Percentiles rank a stretch among this genome's conserved stretches.
Conservation (phyloP, 1,284 basidiomycete genomes). For the Apiotrichum veenhuisii region DNA sequence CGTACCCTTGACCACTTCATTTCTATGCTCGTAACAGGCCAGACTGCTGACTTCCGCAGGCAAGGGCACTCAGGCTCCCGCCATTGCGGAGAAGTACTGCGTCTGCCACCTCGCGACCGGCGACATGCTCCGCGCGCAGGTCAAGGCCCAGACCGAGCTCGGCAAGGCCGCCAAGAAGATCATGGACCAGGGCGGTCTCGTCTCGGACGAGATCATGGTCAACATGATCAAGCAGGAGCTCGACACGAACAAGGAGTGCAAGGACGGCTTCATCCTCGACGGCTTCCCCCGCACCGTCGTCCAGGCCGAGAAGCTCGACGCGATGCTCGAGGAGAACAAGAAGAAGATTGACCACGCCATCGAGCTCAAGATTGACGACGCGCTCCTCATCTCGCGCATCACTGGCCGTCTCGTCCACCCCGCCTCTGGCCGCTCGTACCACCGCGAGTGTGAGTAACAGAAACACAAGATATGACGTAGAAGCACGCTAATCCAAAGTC, state of each 20-base stretch:
- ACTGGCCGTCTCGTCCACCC: conserved; percentile 93
- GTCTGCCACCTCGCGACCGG: conserved; percentile 98
- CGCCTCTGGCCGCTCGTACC: conserved; percentile 83
- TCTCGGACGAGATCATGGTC: conserved; percentile 95
- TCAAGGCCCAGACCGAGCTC: conserved; percentile 77
- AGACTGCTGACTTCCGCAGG: conserved; percentile 54
- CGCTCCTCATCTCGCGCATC: conserved; percentile 93
- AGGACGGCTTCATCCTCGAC: conserved; percentile 95
- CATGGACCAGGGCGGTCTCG: conserved; percentile 92
- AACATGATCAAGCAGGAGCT: conserved; percentile 96
- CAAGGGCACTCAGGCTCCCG: conserved; percentile 96
- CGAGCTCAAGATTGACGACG: conserved; percentile 88
- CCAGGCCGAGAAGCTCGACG: conserved; percentile 95
- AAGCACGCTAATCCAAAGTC: no score
- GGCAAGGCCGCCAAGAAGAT: conserved; percentile 94
- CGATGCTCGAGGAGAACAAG: conserved; percentile 75
- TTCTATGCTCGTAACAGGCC: background rate
- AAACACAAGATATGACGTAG: no score
- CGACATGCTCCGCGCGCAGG: conserved; percentile 96
- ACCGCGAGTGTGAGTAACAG: conserved; percentile 80
- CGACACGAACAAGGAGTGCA: conserved; percentile 85
- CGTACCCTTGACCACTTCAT: no score
- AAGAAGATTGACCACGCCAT: conserved; percentile 89
- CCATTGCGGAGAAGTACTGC: conserved; percentile 87
- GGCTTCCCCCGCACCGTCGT: conserved; percentile 97